Conservation (phyloP, 768 basidiomycete species). For the Boletus pseudo-olivaceus region DNA sequence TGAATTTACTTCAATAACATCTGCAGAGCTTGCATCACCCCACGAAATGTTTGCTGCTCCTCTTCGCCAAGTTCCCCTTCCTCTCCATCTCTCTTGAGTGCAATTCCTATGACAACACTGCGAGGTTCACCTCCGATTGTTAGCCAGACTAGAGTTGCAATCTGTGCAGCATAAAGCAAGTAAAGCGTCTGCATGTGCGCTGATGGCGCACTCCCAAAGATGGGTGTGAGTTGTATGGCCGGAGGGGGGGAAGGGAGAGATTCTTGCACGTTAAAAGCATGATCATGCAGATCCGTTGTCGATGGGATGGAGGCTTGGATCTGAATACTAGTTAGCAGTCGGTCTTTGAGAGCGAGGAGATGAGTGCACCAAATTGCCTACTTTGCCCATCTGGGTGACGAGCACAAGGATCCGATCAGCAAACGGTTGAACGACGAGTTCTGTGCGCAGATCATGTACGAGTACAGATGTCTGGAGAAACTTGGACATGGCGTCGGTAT, state of each 20-base stretch:
- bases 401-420: slow-evolving; percentile 82
- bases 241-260: slow-evolving; percentile 60
- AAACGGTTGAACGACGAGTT: slow-evolving; percentile 75
- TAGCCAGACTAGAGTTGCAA: slow-evolving; percentile 81
- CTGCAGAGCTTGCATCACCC: slow-evolving; percentile 47
- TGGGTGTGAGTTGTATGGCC: slow-evolving; percentile 68
- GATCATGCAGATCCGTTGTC: slow-evolving; percentile 49
- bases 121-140: slow-evolving; percentile 45
- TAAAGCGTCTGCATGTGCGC: slow-evolving; percentile 69
- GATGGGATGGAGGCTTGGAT: slow-evolving; percentile 78
- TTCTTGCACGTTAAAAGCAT: slow-evolving; percentile 31
- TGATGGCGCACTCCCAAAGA: slow-evolving; percentile 74
- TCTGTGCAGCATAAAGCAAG: slow-evolving; percentile 80
- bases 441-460: slow-evolving; percentile 59
- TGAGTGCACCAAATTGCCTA: slow-evolving; percentile 71
- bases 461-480: slow-evolving; percentile 44
- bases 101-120: slow-evolving; percentile 73
- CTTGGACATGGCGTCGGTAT: slow-evolving; percentile 20
- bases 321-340: slow-evolving; percentile 36
- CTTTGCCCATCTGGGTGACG: slow-evolving; percentile 87
- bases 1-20: slow-evolving; percentile 29
- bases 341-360: not conserved
- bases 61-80: slow-evolving; percentile 34
- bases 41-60: slow-evolving; percentile 46
- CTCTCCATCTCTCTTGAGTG: slow-evolving; percentile 44